Evolutionary conservation across 1,139 yeast species (phyloP).

Genomic region (Nakaseomyces kungkrabaensis): DNA sequence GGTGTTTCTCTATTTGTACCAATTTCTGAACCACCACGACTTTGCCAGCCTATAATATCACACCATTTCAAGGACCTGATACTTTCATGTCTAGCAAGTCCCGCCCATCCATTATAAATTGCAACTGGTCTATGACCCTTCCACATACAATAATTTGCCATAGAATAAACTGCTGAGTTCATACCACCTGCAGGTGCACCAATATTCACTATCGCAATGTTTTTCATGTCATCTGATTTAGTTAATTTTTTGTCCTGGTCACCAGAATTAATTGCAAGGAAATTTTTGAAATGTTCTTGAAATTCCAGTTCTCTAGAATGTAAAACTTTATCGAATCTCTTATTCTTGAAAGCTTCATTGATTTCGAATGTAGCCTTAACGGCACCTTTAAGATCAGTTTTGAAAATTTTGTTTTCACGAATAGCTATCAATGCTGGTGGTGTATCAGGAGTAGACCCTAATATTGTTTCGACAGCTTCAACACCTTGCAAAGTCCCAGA

Average conservation of each 20-base stretch:
- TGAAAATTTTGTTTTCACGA: constrained; percentile 73
- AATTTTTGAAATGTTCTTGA: constrained; percentile 65
- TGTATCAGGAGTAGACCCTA: constrained; percentile 78
- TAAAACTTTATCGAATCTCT: constrained; percentile 82
- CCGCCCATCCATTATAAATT: constrained; percentile 87
- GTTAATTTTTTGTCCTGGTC: constrained; percentile 49
- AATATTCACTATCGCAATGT: constrained; percentile 75
- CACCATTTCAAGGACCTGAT: constrained; percentile 72
- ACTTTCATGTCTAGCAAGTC: constrained; percentile 71
- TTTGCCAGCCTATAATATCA: constrained; percentile 83
- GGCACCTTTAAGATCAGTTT: constrained; percentile 80
- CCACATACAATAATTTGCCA: constrained; percentile 82
- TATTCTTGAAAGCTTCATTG: constrained; percentile 69
- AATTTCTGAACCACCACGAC: constrained; percentile 86
- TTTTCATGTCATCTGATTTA: constrained; percentile 39
- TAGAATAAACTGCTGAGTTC: constrained; percentile 87
- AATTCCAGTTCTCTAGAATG: constrained; percentile 78
- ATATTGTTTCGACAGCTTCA: constrained; percentile 89
- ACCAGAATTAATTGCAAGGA: constrained; percentile 55
- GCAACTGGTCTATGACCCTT: constrained; percentile 84
- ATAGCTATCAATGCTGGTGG: constrained; percentile 95
- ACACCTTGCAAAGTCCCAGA: constrained; percentile 95
- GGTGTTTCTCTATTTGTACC: constrained; percentile 92
- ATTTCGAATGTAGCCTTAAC: constrained; percentile 77
- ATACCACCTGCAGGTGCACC: constrained; percentile 98